phyloP scores from a whole-genome alignment of 2,329 filamentous ascomycete species.

The Claviceps purpurea region DNA sequence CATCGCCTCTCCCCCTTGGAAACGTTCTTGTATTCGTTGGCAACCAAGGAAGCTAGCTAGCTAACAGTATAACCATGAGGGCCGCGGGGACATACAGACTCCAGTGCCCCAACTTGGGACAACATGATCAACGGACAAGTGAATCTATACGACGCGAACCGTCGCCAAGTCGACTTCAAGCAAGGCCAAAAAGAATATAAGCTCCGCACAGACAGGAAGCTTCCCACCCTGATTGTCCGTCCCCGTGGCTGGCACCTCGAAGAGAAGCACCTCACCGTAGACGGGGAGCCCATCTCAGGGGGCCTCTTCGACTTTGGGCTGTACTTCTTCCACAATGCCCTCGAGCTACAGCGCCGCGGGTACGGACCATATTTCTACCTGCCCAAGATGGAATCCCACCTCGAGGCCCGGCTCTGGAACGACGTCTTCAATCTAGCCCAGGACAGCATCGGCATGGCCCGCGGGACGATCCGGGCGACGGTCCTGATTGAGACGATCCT shows the following conservation, averaged over 20 bases:
- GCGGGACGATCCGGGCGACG: slow-evolving; percentile 87
- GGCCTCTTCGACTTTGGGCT: slow-evolving; percentile 93
- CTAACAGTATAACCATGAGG: no score
- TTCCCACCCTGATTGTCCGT: slow-evolving; percentile 83
- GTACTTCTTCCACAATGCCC: slow-evolving; percentile 98
- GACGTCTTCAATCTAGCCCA: slow-evolving; percentile 93
- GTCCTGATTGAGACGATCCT: slow-evolving; percentile 97
- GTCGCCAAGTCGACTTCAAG: slow-evolving; percentile 91
- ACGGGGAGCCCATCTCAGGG: slow-evolving; percentile 88
- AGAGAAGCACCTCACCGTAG: slow-evolving; percentile 94
- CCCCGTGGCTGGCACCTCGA: slow-evolving; percentile 96
- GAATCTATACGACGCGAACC: slow-evolving; percentile 93
- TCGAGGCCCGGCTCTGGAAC: slow-evolving; percentile 96
- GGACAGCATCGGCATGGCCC: slow-evolving; percentile 78
- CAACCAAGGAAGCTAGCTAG: no score
- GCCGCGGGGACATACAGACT: slow-evolving; percentile 43
- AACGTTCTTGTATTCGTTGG: no score
- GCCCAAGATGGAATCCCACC: slow-evolving; percentile 95
- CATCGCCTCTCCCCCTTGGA: no score
- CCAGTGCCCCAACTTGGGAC: slow-evolving; percentile 91
- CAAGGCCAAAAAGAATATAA: slow-evolving; percentile 94
- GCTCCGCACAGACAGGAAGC: slow-evolving; percentile 75
- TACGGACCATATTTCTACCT: slow-evolving; percentile 95
- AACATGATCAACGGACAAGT: slow-evolving; percentile 99
- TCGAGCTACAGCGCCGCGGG: slow-evolving; percentile 72